These are phyloP conservation scores for Quercus cerris DNA, from an alignment of 306 rosid species.

Conservation along the genomic window DNA sequence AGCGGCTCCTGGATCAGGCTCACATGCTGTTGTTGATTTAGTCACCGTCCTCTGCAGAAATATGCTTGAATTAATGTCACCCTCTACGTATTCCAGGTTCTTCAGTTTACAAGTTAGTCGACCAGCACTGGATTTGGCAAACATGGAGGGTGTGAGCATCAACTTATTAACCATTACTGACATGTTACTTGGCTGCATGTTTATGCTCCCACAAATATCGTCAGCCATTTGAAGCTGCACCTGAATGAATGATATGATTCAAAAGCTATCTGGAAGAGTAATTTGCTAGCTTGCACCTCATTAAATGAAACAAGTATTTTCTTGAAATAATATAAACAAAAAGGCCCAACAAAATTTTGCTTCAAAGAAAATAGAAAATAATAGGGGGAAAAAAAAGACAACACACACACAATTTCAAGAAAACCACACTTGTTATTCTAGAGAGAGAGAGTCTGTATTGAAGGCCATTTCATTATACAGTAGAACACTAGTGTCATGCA, in stretches of 20 bases:
- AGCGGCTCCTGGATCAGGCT: slow-evolving; percentile 4
- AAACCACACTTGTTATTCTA: neutral
- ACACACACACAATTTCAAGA: neutral
- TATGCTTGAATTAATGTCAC: neutral
- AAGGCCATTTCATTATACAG: neutral
- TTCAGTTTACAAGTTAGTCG: slow-evolving; percentile 6
- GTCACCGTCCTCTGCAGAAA: neutral
- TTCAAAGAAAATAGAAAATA: neutral
- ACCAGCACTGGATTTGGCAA: neutral
- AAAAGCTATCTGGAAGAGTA: neutral
- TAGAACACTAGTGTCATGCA: neutral
- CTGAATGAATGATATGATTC: slow-evolving; percentile 20
- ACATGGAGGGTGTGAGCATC: neutral
- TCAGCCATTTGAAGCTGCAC: slow-evolving; percentile 9
- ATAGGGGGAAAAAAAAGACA: neutral
- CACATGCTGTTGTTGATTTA: neutral
- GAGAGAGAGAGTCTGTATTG: neutral
- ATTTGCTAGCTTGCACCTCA: neutral
- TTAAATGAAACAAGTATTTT: neutral
- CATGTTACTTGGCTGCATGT: neutral
- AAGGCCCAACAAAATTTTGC: neutral
- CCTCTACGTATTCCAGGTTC: slow-evolving; percentile 1
- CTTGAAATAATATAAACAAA: neutral
- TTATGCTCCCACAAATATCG: neutral
- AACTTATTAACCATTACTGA: neutral